Evolutionary conservation across 192 early-diverging fungal genomes (phyloP).

Genomic region (Entomortierella beljakovae): DNA sequence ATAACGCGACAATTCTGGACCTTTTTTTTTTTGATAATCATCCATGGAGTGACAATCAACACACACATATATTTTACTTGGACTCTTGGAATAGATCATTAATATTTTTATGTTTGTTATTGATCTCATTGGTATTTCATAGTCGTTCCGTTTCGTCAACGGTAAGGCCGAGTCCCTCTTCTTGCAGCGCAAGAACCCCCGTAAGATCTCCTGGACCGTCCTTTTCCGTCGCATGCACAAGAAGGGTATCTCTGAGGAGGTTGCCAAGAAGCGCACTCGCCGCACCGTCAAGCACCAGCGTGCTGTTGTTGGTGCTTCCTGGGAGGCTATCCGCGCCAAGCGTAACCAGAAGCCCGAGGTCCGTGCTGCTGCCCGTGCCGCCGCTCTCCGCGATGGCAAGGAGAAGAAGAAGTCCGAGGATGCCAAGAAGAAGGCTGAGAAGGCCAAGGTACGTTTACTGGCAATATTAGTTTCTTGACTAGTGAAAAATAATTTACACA

Average conservation of each 20-base stretch:
- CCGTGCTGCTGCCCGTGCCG: constrained; percentile 89
- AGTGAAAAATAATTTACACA: not conserved
- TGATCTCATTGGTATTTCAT: constrained; percentile 2
- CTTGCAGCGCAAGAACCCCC: constrained; percentile 97
- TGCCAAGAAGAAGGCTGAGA: constrained; percentile 89
- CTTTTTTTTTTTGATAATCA: no score
- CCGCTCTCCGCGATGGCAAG: constrained; percentile 90
- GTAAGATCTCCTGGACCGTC: constrained; percentile 97
- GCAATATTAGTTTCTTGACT: not conserved
- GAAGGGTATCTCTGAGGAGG: constrained; percentile 98
- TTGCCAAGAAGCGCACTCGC: constrained; percentile 95
- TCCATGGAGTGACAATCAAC: no score
- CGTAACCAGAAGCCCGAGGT: constrained; percentile 97
- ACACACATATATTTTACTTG: no score
- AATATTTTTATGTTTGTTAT: not conserved
- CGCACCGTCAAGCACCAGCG: constrained; percentile 96
- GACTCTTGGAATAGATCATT: no score
- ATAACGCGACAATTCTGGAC: no score
- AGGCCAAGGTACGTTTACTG: constrained; percentile 73
- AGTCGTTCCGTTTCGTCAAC: constrained; percentile 97
- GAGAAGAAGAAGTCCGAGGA: constrained; percentile 90
- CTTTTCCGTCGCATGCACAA: constrained; percentile 98
- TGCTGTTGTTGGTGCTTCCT: constrained; percentile 94
- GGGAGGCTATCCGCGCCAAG: constrained; percentile 97
- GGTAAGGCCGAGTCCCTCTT: constrained; percentile 98